These are phyloP conservation scores for Wickerhamiella musiphila DNA, from an alignment of 805 yeast species.

Conservation along the genomic window DNA sequence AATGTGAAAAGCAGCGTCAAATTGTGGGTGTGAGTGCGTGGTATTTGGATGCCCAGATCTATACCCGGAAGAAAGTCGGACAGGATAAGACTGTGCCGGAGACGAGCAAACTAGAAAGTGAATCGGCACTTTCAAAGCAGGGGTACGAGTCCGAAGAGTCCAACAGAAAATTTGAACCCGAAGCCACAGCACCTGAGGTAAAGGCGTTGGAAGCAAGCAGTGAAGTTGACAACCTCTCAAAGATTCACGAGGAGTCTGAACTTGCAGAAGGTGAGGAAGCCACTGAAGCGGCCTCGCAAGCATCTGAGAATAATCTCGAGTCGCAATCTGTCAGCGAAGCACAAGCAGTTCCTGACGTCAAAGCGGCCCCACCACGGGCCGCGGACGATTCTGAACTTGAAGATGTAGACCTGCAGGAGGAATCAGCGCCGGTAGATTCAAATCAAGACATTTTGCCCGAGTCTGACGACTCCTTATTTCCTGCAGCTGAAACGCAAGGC, in stretches of 20 bases:
- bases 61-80: conserved; percentile 3
- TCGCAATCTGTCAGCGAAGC: neutral
- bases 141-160: neutral
- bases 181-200: conserved; percentile 2
- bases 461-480: neutral
- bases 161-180: neutral
- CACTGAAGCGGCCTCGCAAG: conserved; percentile 4
- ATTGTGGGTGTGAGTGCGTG: conserved; percentile 81
- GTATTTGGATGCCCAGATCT: conserved; percentile 19
- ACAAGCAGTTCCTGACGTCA: neutral
- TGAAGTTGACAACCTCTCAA: neutral
- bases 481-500: neutral
- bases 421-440: neutral
- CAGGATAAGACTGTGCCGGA: conserved; percentile 4
- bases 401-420: neutral
- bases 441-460: neutral
- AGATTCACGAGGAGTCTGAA: conserved; percentile 1
- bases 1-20: conserved; percentile 76
- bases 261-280: conserved; percentile 3
- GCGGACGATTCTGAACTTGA: no score
- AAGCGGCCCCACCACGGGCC: no score
- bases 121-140: no score
- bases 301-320: neutral
- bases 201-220: neutral
- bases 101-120: no score